Evolutionary conservation across 805 yeast species (phyloP).

Genomic region (Yarrowia sp.): DNA sequence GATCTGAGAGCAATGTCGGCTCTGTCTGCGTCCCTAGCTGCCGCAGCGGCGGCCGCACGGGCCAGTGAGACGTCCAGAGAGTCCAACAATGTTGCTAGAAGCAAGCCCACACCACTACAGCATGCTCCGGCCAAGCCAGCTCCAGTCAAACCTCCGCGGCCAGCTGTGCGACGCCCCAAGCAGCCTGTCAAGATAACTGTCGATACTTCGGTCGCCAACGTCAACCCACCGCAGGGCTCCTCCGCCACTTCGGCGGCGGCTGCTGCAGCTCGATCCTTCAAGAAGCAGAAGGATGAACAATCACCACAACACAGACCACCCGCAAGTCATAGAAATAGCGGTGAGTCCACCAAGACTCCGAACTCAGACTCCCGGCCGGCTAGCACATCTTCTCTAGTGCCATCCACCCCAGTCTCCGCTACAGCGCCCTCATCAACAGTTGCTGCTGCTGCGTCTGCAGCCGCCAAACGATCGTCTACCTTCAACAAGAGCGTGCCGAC

Average conservation of each 20-base stretch:
- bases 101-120: not conserved
- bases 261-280: conserved; percentile 4
- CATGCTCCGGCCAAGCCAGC: not conserved
- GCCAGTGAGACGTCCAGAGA: conserved; percentile 15
- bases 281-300: not conserved
- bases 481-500: conserved; percentile 21
- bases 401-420: not conserved
- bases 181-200: conserved; percentile 15
- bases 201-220: not conserved
- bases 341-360: not conserved
- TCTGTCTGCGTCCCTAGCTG: conserved; percentile 26
- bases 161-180: not conserved
- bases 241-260: conserved; percentile 12
- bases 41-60: conserved; percentile 25
- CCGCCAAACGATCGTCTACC: conserved; percentile 17
- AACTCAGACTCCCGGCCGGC: not conserved
- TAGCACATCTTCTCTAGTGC: not conserved
- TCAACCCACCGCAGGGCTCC: not conserved
- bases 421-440: not conserved
- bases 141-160: not conserved
- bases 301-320: not conserved
- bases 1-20: conserved; percentile 21
- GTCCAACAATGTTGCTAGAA: not conserved
- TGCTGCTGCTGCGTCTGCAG: conserved; percentile 20
- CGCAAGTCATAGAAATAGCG: conserved; percentile 2